Evolutionary conservation across 2,329 filamentous ascomycete genomes (phyloP).

Genomic region (Botrytis hyacinthi): DNA sequence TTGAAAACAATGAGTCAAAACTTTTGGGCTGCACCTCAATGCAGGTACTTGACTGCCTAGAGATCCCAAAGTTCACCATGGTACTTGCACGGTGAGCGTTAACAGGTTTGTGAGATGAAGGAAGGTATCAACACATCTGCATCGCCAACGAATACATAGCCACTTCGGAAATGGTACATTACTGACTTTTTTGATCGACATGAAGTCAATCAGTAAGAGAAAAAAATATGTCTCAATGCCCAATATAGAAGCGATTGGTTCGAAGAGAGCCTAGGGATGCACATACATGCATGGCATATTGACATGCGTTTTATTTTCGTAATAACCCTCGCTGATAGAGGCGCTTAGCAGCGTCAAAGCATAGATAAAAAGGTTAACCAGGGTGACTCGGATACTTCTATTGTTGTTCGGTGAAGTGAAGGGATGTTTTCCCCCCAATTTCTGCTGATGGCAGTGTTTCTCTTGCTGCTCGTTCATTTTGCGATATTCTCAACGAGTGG

Average conservation of each 20-base stretch:
- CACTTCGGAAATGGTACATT: background rate
- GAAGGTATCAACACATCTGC: constrained; percentile 12
- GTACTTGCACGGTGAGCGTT: background rate
- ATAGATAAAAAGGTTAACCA: background rate
- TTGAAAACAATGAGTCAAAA: background rate
- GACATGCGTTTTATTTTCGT: constrained; percentile 1
- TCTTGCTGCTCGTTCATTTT: background rate
- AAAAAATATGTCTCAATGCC: constrained; percentile 5
- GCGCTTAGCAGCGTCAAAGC: constrained; percentile 12
- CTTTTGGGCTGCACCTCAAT: constrained; percentile 7
- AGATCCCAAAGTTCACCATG: background rate
- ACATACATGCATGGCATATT: background rate
- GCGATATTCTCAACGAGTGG: background rate
- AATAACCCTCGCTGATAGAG: constrained; percentile 7
- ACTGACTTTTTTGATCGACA: background rate
- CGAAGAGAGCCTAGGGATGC: background rate
- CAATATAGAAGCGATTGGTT: constrained; percentile 11
- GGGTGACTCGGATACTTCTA: constrained; percentile 4
- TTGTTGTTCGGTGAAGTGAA: background rate
- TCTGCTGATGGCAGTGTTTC: background rate
- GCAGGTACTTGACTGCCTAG: constrained; percentile 13
- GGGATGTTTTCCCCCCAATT: background rate
- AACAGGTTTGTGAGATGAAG: background rate
- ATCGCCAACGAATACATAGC: constrained; percentile 14
- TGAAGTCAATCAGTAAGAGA: background rate